Evolutionary conservation across 2,329 filamentous ascomycete species (phyloP).

Genomic region (Pyrenochaeta sp.): DNA sequence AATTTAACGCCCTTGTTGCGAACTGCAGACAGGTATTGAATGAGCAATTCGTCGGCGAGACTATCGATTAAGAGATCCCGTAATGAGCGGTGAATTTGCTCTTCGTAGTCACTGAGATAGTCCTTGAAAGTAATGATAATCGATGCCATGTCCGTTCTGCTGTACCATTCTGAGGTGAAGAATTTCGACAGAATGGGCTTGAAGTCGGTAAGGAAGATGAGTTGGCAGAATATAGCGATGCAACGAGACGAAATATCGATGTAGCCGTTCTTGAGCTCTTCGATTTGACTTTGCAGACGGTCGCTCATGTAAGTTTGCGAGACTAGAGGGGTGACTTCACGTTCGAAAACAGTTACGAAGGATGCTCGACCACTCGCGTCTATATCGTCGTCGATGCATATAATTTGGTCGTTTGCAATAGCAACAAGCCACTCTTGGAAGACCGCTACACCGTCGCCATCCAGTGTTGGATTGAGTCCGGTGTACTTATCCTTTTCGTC

Average conservation of each 20-base stretch:
- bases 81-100: slow-evolving; percentile 84
- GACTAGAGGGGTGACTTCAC: slow-evolving; percentile 82
- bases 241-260: slow-evolving; percentile 95
- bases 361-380: slow-evolving; percentile 69
- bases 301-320: slow-evolving; percentile 76
- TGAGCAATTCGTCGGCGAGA: slow-evolving; percentile 87
- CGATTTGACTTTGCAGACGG: slow-evolving; percentile 75
- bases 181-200: slow-evolving; percentile 82
- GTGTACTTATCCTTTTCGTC: slow-evolving; percentile 81
- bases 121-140: slow-evolving; percentile 96
- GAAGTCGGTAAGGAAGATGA: slow-evolving; percentile 94
- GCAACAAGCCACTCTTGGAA: slow-evolving; percentile 92
- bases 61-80: slow-evolving; percentile 94
- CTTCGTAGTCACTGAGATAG: slow-evolving; percentile 87
- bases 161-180: slow-evolving; percentile 92
- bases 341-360: slow-evolving; percentile 86
- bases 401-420: slow-evolving; percentile 97
- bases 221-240: slow-evolving; percentile 82
- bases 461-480: slow-evolving; percentile 57
- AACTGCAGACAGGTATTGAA: slow-evolving; percentile 82
- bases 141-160: slow-evolving; percentile 84
- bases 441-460: slow-evolving; percentile 80
- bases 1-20: slow-evolving; percentile 93
- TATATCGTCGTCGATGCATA: slow-evolving; percentile 86
- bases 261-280: slow-evolving; percentile 84